phyloP scores from a whole-genome alignment of 805 yeast genomes.

The Jamesozyma piceae region DNA sequence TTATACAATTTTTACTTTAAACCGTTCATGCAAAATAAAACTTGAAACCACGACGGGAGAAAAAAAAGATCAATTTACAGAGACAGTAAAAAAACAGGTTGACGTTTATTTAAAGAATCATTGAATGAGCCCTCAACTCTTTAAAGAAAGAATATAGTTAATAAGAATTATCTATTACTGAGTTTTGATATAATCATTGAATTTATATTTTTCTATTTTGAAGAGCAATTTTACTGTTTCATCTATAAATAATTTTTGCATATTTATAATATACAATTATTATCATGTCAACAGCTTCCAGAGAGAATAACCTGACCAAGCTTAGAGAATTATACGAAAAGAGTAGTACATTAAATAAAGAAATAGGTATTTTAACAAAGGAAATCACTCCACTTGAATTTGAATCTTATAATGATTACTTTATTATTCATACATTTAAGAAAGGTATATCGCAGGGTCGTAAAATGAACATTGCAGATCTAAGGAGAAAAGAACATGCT shows the following conservation, averaged over 20 bases:
- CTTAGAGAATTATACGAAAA: constrained; percentile 5
- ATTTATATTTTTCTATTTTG: too few species aligned
- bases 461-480: constrained; percentile 21
- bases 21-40: too few species aligned
- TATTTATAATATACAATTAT: too few species aligned
- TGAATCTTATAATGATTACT: constrained; percentile 29
- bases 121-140: too few species aligned
- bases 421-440: constrained; percentile 20
- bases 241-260: too few species aligned
- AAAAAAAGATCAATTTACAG: too few species aligned
- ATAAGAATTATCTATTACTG: not conserved
- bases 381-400: constrained; percentile 24
- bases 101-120: too few species aligned
- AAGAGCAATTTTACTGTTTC: too few species aligned
- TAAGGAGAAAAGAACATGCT: constrained; percentile 22
- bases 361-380: constrained; percentile 8
- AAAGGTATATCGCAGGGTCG: constrained; percentile 29
- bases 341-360: constrained; percentile 8
- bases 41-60: not conserved
- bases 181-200: not conserved
- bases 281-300: not conserved
- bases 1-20: too few species aligned
- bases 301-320: not conserved
- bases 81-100: not conserved
- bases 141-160: too few species aligned